These are phyloP conservation scores for Peronospora destructor DNA, from an alignment of 352 stramenopile species.

Conservation along the genomic window DNA sequence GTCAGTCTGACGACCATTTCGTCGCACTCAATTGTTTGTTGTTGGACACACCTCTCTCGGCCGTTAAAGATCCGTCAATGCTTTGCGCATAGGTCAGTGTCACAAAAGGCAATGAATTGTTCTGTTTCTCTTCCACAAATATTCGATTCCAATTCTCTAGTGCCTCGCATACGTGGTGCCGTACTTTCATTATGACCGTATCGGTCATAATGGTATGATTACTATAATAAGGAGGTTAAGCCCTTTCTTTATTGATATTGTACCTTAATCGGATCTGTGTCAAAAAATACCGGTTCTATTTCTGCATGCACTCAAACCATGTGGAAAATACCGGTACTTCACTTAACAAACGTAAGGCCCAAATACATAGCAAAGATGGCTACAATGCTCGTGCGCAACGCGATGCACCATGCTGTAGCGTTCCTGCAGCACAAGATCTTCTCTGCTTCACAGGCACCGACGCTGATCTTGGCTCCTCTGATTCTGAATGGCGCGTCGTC, in stretches of 20 bases:
- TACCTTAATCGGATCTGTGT: no score
- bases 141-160: conserved; percentile 18
- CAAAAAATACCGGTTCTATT: neutral
- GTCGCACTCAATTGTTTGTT: neutral
- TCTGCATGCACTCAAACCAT: neutral
- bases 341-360: conserved; percentile 12
- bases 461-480: conserved; percentile 21
- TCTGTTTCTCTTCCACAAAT: neutral
- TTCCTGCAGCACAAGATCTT: conserved; percentile 53
- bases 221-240: no score
- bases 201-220: conserved; percentile 9
- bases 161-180: conserved; percentile 23
- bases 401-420: conserved; percentile 60
- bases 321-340: neutral
- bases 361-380: conserved; percentile 34
- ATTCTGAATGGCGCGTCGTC: conserved; percentile 31
- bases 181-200: conserved; percentile 23
- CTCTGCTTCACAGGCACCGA: conserved; percentile 26
- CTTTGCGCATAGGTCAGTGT: conserved; percentile 88
- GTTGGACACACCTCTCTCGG: conserved; percentile 38
- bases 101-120: conserved; percentile 33
- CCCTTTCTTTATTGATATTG: no score
- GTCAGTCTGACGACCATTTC: conserved; percentile 1
- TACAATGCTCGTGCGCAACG: conserved; percentile 51
- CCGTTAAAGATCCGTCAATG: conserved; percentile 79